Evolutionary conservation across 805 yeast genomes (phyloP).

Genomic region (Pichia thaimueangensis): DNA sequence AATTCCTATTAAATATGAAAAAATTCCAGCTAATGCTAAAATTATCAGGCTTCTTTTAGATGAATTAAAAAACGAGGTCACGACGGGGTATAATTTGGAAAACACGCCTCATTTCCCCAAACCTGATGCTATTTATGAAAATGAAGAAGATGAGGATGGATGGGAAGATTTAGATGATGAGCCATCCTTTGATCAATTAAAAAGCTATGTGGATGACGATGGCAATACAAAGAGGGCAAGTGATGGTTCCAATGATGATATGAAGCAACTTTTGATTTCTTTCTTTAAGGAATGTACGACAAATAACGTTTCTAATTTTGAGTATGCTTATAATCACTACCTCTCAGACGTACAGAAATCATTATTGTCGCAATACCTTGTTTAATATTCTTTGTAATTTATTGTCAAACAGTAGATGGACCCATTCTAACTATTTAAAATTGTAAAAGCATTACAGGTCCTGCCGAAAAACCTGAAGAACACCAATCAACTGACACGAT

Average conservation of each 20-base stretch:
- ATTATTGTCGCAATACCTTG: constrained; percentile 38
- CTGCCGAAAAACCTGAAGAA: no score
- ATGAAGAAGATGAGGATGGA: constrained; percentile 44
- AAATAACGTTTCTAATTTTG: constrained; percentile 46
- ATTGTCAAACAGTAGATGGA: background rate
- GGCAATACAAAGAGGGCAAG: constrained; percentile 21
- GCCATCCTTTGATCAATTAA: constrained; percentile 56
- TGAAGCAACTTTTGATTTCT: constrained; percentile 35
- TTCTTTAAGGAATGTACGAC: constrained; percentile 54
- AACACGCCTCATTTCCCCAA: constrained; percentile 17
- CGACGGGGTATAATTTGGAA: constrained; percentile 25
- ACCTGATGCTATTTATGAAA: constrained; percentile 21
- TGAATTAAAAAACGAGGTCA: constrained; percentile 63
- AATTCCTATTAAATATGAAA: constrained; percentile 57
- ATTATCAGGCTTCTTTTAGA: constrained; percentile 63
- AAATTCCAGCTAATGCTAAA: constrained; percentile 62
- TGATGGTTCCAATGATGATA: constrained; percentile 24
- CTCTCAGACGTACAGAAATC: constrained; percentile 50
- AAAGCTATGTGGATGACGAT: constrained; percentile 47
- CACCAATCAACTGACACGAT: no score
- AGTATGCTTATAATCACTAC: constrained; percentile 37
- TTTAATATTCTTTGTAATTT: constrained; percentile 6
- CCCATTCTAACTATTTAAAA: no score
- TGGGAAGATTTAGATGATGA: constrained; percentile 77
- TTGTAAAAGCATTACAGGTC: no score